phyloP scores from a whole-genome alignment of 345 rosid species.

The Litchi chinensis region DNA sequence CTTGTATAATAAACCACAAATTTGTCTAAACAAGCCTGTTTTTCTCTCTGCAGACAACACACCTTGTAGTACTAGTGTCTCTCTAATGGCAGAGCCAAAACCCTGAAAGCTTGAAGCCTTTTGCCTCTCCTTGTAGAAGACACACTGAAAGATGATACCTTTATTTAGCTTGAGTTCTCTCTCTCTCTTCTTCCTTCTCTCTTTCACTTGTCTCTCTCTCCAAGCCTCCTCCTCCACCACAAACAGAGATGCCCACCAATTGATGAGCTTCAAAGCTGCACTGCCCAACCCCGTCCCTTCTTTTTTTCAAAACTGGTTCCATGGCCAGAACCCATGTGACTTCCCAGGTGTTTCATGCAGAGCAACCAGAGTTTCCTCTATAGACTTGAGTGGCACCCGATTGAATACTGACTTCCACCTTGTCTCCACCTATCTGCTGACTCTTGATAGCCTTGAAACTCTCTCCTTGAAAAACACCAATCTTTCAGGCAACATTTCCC shows the following conservation, averaged over 20 bases:
- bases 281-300: conserved; percentile 39
- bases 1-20: neutral
- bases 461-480: conserved; percentile 48
- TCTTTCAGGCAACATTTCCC: conserved; percentile 62
- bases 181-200: conserved; percentile 33
- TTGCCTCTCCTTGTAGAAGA: neutral
- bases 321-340: conserved; percentile 61
- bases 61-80: neutral
- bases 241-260: conserved; percentile 52
- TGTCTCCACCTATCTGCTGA: conserved; percentile 56
- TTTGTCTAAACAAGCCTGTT: neutral
- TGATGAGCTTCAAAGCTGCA: conserved; percentile 63
- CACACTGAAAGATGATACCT: conserved; percentile 27
- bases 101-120: conserved; percentile 32
- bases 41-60: conserved; percentile 27
- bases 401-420: conserved; percentile 57
- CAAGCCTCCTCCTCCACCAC: conserved; percentile 29
- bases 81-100: conserved; percentile 54
- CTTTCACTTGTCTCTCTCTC: conserved; percentile 29
- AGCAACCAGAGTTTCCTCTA: conserved; percentile 54
- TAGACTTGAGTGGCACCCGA: conserved; percentile 49
- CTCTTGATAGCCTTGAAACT: conserved; percentile 56
- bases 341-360: conserved; percentile 71
- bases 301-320: conserved; percentile 60
- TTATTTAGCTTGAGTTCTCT: conserved; percentile 3